Evolutionary conservation across 108 stramenopile species (phyloP).

Genomic region (Asterionellopsis glacialis): DNA sequence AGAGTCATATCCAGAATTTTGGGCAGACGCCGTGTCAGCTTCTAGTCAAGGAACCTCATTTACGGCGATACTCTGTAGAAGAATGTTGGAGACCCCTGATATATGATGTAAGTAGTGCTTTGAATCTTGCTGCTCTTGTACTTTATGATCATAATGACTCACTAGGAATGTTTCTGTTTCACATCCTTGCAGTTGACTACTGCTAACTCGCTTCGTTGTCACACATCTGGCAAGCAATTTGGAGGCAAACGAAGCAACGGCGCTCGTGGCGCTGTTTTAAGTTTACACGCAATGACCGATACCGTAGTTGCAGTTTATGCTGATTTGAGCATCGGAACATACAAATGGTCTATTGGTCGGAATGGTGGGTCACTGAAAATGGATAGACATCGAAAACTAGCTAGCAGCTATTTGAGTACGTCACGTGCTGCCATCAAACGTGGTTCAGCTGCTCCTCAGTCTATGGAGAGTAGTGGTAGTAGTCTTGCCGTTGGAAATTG

Average conservation of each 20-base stretch:
- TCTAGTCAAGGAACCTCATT: conserved; percentile 59
- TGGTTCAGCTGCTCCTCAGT: conserved; percentile 29
- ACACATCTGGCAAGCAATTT: conserved; percentile 73
- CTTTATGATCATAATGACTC: background rate
- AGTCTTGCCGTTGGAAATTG: conserved; percentile 30
- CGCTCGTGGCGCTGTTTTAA: conserved; percentile 42
- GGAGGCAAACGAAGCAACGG: conserved; percentile 41
- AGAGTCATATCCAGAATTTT: conserved; percentile 94
- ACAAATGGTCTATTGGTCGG: conserved; percentile 48
- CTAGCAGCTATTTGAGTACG: conserved; percentile 27
- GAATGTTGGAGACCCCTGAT: conserved; percentile 55
- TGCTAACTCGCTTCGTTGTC: conserved; percentile 39
- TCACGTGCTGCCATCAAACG: conserved; percentile 31
- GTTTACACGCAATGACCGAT: conserved; percentile 49
- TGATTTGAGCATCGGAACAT: conserved; percentile 68
- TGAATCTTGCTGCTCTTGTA: conserved; percentile 3
- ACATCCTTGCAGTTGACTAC: conserved; percentile 21
- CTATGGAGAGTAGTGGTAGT: conserved; percentile 12
- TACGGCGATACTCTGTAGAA: conserved; percentile 36
- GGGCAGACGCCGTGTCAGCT: conserved; percentile 96
- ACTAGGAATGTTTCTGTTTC: background rate
- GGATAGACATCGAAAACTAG: conserved; percentile 46
- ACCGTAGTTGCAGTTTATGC: conserved; percentile 59
- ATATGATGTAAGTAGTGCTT: conserved; percentile 30
- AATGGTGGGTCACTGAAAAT: conserved; percentile 38